Percentiles rank a stretch among this genome's conserved stretches.
Conservation (phyloP, 2,329 filamentous ascomycete genomes). For the Exophiala sp. region DNA sequence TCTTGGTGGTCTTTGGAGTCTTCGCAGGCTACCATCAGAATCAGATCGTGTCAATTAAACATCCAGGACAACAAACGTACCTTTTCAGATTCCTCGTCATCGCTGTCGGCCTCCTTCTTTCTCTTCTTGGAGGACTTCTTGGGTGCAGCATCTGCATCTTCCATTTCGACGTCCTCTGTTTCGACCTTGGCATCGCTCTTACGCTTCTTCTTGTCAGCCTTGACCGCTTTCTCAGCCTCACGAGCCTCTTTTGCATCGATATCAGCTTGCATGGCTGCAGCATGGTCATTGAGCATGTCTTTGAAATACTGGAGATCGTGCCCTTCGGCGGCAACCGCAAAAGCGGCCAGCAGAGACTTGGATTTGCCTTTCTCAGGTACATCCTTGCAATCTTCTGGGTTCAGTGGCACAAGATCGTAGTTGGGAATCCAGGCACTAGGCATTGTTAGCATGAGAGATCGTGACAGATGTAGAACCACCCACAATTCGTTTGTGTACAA, state of each 20-base stretch:
- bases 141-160: constrained; percentile 49
- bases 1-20: constrained; percentile 62
- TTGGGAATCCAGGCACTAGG: constrained; percentile 87
- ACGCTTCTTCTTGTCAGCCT: constrained; percentile 51
- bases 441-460: constrained; percentile 19
- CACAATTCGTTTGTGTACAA: constrained; percentile 95
- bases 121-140: constrained; percentile 68
- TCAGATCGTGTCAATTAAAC: constrained; percentile 9
- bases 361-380: constrained; percentile 68
- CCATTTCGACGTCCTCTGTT: constrained; percentile 48
- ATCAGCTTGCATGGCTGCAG: constrained; percentile 54
- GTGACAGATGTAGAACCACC: constrained; percentile 43
- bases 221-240: constrained; percentile 55
- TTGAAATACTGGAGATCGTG: constrained; percentile 82
- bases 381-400: constrained; percentile 66
- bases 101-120: constrained; percentile 65
- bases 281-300: constrained; percentile 62
- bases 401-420: constrained; percentile 72
- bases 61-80: constrained; percentile 40
- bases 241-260: constrained; percentile 65
- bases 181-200: constrained; percentile 40
- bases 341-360: constrained; percentile 76
- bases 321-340: constrained; percentile 72
- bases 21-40: constrained; percentile 50
- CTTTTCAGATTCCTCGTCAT: constrained; percentile 72